These are phyloP conservation scores for Linaria vulgaris DNA, from an alignment of 257 asterid species.

Conservation along the genomic window DNA sequence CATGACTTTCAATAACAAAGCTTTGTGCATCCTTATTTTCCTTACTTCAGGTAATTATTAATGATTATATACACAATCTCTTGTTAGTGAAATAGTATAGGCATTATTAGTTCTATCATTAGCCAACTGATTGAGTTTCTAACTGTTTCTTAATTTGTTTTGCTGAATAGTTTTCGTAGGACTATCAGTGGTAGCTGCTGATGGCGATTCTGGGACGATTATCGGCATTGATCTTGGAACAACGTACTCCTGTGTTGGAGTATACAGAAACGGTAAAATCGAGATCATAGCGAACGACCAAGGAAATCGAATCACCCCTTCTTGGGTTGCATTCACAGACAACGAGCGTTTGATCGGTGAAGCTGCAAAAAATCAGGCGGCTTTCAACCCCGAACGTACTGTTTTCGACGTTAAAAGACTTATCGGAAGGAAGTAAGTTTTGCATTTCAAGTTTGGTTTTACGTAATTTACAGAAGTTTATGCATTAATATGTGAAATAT, in stretches of 20 bases:
- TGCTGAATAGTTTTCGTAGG: conserved; percentile 30
- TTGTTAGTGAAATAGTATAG: neutral
- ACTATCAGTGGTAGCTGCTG: conserved; percentile 31
- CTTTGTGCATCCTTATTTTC: conserved; percentile 19
- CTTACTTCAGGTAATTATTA: conserved; percentile 22
- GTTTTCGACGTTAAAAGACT: conserved; percentile 54
- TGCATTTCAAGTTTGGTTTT: neutral
- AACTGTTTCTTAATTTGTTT: neutral
- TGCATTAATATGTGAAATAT: neutral
- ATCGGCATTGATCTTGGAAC: conserved; percentile 52
- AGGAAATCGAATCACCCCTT: conserved; percentile 57
- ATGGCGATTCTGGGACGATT: conserved; percentile 36
- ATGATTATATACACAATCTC: neutral
- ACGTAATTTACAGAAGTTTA: neutral
- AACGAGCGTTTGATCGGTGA: conserved; percentile 49
- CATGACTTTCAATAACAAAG: conserved; percentile 12
- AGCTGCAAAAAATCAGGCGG: conserved; percentile 53
- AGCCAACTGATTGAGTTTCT: neutral
- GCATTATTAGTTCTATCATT: no score
- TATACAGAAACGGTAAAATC: conserved; percentile 41
- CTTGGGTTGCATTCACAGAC: conserved; percentile 59
- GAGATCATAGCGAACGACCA: conserved; percentile 56
- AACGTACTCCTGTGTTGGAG: conserved; percentile 53
- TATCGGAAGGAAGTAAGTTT: conserved; percentile 46
- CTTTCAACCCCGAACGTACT: conserved; percentile 48